Conservation (phyloP, 2,329 filamentous ascomycete genomes). For the Talaromyces sp. region DNA sequence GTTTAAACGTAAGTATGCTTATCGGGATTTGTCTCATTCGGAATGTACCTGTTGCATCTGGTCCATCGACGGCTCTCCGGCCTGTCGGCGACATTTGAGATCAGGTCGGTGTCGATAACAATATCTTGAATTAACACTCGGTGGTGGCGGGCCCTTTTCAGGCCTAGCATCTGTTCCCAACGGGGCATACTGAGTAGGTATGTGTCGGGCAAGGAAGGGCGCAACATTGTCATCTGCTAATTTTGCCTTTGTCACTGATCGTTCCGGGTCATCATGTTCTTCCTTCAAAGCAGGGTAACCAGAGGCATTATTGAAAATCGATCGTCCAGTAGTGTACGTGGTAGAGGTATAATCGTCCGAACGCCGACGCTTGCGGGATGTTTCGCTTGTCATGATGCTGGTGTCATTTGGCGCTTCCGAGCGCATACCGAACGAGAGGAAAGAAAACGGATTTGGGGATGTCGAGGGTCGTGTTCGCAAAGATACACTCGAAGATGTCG, state of each 20-base stretch:
- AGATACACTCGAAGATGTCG: neutral
- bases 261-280: constrained; percentile 1
- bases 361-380: constrained; percentile 6
- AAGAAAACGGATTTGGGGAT: neutral
- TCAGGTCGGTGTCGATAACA: constrained; percentile 95
- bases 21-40: neutral
- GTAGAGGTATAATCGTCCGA: constrained; percentile 8
- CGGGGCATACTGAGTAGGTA: constrained; percentile 81
- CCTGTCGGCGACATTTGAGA: constrained; percentile 85
- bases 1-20: constrained; percentile 2
- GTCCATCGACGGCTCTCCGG: constrained; percentile 94
- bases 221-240: constrained; percentile 73
- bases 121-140: constrained; percentile 67
- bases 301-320: constrained; percentile 8
- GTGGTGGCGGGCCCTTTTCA: constrained; percentile 42
- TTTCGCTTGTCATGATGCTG: neutral
- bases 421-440: constrained; percentile 1
- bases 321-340: constrained; percentile 6
- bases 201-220: constrained; percentile 86
- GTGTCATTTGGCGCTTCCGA: neutral
- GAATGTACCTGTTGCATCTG: constrained; percentile 74
- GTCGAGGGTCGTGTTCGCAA: neutral
- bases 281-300: constrained; percentile 1
- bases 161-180: constrained; percentile 45
- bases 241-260: constrained; percentile 36